Conservation (phyloP, 2,329 filamentous ascomycete species). For the Fusarium luffae region DNA sequence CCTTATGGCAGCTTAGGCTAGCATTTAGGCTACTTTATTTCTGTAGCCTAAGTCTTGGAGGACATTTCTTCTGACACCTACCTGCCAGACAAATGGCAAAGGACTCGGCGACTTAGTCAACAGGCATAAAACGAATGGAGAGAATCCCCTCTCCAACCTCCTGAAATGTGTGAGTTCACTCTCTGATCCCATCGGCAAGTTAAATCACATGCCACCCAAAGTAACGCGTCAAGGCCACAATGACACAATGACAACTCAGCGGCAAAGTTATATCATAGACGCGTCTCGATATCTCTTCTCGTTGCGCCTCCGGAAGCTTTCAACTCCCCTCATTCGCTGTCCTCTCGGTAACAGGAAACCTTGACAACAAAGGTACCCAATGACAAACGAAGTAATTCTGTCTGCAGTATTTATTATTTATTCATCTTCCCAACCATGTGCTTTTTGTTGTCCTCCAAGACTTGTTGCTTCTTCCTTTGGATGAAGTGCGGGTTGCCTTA, state of each 20-base stretch:
- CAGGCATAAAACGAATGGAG: background rate
- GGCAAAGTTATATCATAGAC: background rate
- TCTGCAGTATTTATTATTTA: background rate
- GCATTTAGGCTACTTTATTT: no score
- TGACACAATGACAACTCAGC: background rate
- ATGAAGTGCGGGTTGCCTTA: background rate
- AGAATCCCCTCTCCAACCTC: background rate
- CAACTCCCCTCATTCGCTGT: background rate
- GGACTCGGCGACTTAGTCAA: background rate
- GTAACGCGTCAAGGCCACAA: background rate
- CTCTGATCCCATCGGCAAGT: accelerated
- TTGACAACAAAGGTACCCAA: background rate
- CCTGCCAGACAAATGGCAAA: background rate
- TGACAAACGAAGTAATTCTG: accelerated
- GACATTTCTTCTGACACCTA: no score
- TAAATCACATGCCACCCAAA: background rate
- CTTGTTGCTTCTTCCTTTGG: background rate
- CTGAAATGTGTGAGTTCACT: background rate
- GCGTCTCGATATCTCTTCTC: background rate
- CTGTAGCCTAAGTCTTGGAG: no score
- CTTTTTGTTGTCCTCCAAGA: background rate
- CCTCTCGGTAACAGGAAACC: background rate
- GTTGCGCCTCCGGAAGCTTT: background rate
- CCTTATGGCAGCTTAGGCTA: no score
- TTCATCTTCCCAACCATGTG: background rate